Base-by-base conservation (phyloP, 2,329 filamentous ascomycete species). In the Diaporthe velutina region DNA sequence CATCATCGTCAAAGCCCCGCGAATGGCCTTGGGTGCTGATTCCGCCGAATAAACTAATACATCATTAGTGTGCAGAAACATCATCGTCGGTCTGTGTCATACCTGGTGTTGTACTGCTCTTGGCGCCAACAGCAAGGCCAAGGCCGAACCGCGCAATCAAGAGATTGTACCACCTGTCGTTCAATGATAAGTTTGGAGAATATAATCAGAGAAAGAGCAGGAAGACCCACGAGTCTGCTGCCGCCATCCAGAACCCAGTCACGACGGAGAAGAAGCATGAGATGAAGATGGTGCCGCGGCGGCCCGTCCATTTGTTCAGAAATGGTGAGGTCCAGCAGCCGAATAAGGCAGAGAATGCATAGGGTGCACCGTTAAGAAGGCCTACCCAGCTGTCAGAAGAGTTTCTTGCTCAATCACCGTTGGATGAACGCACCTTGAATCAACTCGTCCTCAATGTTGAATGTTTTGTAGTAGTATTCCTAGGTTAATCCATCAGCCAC, bases 221-320 rank as follows among this genome's bases (percentile, higher is more conserved):
- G 12, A 25, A 28, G 22, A 48, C 61, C 6, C 2, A 66, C 61
- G 42, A 48, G 28, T 66, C 61, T 50, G 61, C 61, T 66, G 61
- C 61, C 10, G 61, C 61, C 61, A 66, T 66, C 61, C 61, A 66
- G 12, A 66, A 66, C 4, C 61, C 61, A 15, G 61, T 66, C 19
- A 66, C 61, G 2, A 66, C 61, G 5, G 61, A 66, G 22, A 66
- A 66, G 61, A 66, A 66, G 42, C 61, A 66, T 2, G 90, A 90
- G 72, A 92, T 86, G 79, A 92, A 92, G 70, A 93, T 92, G 5
- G 90, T 92, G 38, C 91, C 90, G 2, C 91, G 87, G 45, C 91
- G 88, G 8, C 91, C 91, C 72, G 92, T 90, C 79, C 84, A 88
- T 74, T 90, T 88, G 79, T 93, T 93, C 73, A 92, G 86, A 2